A percentile compares a stretch with the other conserved stretches of the same genome.
phyloP scores from a whole-genome alignment of 345 rosid species.

The Salix koriyanagi region DNA sequence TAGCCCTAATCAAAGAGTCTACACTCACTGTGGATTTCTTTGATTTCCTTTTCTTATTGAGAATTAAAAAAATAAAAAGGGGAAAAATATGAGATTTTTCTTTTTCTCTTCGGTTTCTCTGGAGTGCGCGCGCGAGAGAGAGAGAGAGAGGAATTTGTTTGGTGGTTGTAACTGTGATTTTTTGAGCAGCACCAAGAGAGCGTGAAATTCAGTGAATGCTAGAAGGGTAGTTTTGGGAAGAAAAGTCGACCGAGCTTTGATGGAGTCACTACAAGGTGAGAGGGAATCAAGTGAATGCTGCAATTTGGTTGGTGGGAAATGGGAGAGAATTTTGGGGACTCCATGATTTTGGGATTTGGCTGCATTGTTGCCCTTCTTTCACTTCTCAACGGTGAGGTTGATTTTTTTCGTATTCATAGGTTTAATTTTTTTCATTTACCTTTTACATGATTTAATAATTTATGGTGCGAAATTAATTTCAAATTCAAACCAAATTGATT shows the following conservation, averaged over 20 bases:
- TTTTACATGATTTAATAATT: too few species aligned
- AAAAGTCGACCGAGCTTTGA: background rate
- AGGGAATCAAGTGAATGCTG: background rate
- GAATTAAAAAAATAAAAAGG: background rate
- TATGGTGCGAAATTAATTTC: too few species aligned
- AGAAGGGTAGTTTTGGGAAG: conserved; percentile 15
- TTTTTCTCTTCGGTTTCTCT: background rate
- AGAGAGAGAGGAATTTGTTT: background rate
- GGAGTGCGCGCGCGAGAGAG: background rate
- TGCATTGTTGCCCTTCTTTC: background rate
- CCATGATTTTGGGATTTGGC: background rate
- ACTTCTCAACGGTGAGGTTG: too few species aligned
- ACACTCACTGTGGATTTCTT: background rate
- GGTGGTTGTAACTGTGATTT: background rate
- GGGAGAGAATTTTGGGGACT: background rate
- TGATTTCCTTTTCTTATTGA: background rate
- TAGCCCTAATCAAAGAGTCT: conserved; percentile 2
- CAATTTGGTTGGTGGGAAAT: background rate
- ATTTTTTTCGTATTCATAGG: too few species aligned
- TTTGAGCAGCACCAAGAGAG: background rate
- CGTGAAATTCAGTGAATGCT: background rate
- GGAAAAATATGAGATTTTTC: background rate
- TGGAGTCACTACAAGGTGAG: background rate
- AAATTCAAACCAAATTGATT: too few species aligned
- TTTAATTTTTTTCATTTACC: too few species aligned